Conservation (phyloP, 164 flowering plant species). For the Stephania japonica region DNA sequence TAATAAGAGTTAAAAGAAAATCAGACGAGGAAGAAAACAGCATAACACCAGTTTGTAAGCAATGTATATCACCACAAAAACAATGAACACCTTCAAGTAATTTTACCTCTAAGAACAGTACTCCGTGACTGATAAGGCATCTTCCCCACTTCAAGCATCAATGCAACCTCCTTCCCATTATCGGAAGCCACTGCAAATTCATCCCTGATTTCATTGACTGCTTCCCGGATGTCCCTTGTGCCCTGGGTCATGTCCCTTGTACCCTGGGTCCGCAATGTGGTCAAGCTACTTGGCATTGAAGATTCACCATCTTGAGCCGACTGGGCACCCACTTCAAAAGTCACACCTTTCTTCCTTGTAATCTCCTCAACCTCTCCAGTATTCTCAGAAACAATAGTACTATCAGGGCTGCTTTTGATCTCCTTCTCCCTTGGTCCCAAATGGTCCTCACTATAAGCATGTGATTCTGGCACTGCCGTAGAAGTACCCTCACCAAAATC, state of each 20-base stretch:
- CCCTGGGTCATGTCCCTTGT: slow-evolving; percentile 59
- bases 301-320: slow-evolving; percentile 43
- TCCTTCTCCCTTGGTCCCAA: slow-evolving; percentile 20
- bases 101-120: slow-evolving; percentile 50
- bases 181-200: slow-evolving; percentile 69
- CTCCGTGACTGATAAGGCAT: slow-evolving; percentile 55
- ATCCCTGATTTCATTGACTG: slow-evolving; percentile 65
- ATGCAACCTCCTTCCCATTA: slow-evolving; percentile 69
- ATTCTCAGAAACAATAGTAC: slow-evolving; percentile 22
- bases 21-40: background rate
- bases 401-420: slow-evolving; percentile 29
- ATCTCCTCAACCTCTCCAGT: slow-evolving; percentile 27
- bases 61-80: background rate
- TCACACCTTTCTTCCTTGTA: slow-evolving; percentile 50
- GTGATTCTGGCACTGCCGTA: slow-evolving; percentile 22
- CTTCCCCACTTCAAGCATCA: slow-evolving; percentile 79
- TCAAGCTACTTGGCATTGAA: slow-evolving; percentile 44
- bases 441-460: slow-evolving; percentile 13
- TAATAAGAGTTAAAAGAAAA: background rate
- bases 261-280: slow-evolving; percentile 43
- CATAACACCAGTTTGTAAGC: background rate
- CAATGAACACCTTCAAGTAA: background rate
- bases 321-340: slow-evolving; percentile 44
- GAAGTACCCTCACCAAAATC: slow-evolving; percentile 38
- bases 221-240: slow-evolving; percentile 68